Percentiles rank a stretch among this genome's conserved stretches.
These are phyloP conservation scores for Meredithiella fracta DNA, from an alignment of 2,329 filamentous ascomycete genomes.

Conservation along the genomic window DNA sequence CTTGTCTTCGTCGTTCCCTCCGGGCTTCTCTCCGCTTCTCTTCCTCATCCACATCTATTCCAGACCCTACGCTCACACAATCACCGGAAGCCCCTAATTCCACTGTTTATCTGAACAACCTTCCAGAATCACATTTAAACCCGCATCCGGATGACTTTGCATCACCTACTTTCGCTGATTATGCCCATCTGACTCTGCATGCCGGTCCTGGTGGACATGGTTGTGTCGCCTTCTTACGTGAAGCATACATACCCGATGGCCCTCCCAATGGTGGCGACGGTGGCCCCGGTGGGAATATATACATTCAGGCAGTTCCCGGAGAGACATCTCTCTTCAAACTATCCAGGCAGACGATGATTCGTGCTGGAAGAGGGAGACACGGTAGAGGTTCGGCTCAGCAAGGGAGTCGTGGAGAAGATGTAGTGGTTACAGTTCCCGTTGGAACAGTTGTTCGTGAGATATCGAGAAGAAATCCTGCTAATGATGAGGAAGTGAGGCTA, in stretches of 20 bases:
- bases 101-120: slow-evolving; percentile 24
- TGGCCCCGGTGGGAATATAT: slow-evolving; percentile 78
- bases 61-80: not conserved
- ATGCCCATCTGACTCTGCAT: slow-evolving; percentile 59
- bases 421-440: slow-evolving; percentile 79
- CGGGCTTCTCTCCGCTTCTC: slow-evolving; percentile 15
- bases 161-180: slow-evolving; percentile 69
- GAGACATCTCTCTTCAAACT: slow-evolving; percentile 91
- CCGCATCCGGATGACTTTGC: slow-evolving; percentile 74
- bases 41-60: slow-evolving; percentile 18
- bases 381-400: slow-evolving; percentile 58
- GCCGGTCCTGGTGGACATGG: slow-evolving; percentile 76
- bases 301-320: slow-evolving; percentile 81
- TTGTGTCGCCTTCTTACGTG: slow-evolving; percentile 84
- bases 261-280: slow-evolving; percentile 92
- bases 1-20: slow-evolving; percentile 22
- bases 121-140: slow-evolving; percentile 46
- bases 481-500: slow-evolving; percentile 38
- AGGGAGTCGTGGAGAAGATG: slow-evolving; percentile 69
- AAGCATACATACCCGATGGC: slow-evolving; percentile 76
- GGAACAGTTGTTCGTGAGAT: slow-evolving; percentile 82
- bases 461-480: slow-evolving; percentile 57
- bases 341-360: slow-evolving; percentile 56
- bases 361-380: slow-evolving; percentile 59
- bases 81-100: slow-evolving; percentile 19